These are phyloP conservation scores for Rhodotorula kratochvilovae DNA, from an alignment of 768 basidiomycete species.

Conservation along the genomic window DNA sequence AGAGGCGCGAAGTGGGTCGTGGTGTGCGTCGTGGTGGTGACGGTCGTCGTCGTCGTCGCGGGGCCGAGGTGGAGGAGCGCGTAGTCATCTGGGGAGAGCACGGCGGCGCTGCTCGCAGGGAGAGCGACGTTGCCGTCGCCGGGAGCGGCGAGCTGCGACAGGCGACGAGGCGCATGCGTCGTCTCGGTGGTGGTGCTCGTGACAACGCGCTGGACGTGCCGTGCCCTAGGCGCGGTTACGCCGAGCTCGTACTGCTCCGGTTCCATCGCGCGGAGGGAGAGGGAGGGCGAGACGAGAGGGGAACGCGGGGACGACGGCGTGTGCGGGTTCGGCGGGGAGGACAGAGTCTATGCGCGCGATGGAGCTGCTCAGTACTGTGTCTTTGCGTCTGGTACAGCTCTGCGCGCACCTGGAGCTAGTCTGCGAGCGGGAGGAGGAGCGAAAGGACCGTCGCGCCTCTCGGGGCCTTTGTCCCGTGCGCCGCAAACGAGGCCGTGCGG, in stretches of 20 bases:
- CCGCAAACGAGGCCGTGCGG: no score
- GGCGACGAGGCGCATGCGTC: not conserved
- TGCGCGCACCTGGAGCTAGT: no score
- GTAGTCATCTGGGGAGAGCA: conserved; percentile 2
- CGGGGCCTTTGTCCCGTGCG: no score
- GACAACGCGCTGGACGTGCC: not conserved
- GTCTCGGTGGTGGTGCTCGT: not conserved
- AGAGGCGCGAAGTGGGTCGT: conserved; percentile 39
- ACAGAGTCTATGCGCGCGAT: not conserved
- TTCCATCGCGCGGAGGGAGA: not conserved
- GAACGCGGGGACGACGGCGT: not conserved
- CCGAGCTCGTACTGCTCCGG: not conserved
- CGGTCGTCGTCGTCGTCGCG: conserved; percentile 24
- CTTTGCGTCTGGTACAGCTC: no score
- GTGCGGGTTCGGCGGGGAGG: no score
- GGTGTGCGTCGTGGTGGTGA: conserved; percentile 33
- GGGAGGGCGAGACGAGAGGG: not conserved
- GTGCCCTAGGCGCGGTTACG: not conserved
- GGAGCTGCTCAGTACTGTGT: not conserved
- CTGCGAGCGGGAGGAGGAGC: no score
- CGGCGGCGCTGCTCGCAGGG: no score
- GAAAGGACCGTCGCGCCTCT: no score
- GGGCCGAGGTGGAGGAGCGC: conserved; percentile 29
- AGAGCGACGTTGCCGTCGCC: not conserved
- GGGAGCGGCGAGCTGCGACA: not conserved